These are phyloP conservation scores for Colletotrichum plurivorum DNA, from an alignment of 2,329 filamentous ascomycete genomes.

Conservation along the genomic window DNA sequence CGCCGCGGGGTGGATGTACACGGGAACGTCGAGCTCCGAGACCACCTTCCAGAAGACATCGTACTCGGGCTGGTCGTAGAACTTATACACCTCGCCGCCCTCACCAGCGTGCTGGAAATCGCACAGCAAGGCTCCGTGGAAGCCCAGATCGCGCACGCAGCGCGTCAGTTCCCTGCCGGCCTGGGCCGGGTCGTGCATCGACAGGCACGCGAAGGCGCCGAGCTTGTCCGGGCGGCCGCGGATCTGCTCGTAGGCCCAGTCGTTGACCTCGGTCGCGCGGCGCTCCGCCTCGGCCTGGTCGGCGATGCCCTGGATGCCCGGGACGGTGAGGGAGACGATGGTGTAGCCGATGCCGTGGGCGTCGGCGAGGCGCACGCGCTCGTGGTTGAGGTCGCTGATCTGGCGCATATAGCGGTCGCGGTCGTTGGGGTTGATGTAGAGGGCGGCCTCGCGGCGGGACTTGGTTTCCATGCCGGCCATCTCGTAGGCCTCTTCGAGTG, in stretches of 20 bases:
- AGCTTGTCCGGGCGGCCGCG: constrained; percentile 56
- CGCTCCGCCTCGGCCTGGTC: constrained; percentile 57
- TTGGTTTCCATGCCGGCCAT: constrained; percentile 71
- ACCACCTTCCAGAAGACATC: constrained; percentile 73
- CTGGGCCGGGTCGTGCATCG: constrained; percentile 67
- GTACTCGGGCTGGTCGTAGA: constrained; percentile 74
- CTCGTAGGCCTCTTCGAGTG: constrained; percentile 74
- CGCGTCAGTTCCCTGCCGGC: constrained; percentile 65
- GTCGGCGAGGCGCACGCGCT: constrained; percentile 59
- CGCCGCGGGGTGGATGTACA: constrained; percentile 75
- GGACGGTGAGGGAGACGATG: constrained; percentile 63
- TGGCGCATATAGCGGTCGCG: constrained; percentile 70
- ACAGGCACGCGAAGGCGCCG: constrained; percentile 63
- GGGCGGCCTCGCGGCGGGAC: constrained; percentile 72
- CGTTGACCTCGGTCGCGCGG: constrained; percentile 59
- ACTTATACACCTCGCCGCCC: constrained; percentile 73
- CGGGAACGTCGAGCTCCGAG: constrained; percentile 72
- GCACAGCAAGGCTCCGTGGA: constrained; percentile 74
- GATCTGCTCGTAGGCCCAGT: constrained; percentile 56
- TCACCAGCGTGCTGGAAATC: constrained; percentile 71
- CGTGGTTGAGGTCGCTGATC: constrained; percentile 60
- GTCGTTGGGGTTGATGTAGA: constrained; percentile 67
- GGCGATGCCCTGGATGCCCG: constrained; percentile 62
- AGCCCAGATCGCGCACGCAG: constrained; percentile 70
- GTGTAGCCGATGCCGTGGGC: constrained; percentile 64